phyloP scores from a whole-genome alignment of 78 protist genomes.

The Dictyostelium intermedium region DNA sequence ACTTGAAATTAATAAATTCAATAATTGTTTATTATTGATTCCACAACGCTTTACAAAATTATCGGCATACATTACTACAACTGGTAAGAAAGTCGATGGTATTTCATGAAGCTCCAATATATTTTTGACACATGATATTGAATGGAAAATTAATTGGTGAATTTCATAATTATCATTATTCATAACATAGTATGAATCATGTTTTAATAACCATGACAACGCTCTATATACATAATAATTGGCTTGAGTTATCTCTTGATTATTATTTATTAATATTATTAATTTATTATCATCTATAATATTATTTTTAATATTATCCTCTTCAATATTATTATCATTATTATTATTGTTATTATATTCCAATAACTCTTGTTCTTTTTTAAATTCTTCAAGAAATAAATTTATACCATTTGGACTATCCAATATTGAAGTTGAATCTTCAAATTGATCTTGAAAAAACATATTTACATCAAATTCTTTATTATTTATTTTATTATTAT shows the following conservation, averaged over 20 bases:
- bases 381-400: not conserved
- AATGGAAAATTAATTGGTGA: not conserved
- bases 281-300: not conserved
- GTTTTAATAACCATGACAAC: conserved; percentile 31
- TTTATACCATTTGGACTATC: not conserved
- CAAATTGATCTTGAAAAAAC: not conserved
- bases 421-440: not conserved
- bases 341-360: not conserved
- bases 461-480: not conserved
- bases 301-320: not conserved
- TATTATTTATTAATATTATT: not conserved
- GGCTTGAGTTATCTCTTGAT: not conserved
- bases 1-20: conserved; percentile 25
- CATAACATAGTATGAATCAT: conserved; percentile 24
- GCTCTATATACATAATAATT: conserved; percentile 29
- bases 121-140: conserved; percentile 6
- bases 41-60: conserved; percentile 56
- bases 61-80: conserved; percentile 48
- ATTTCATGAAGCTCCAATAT: conserved; percentile 28
- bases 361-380: not conserved
- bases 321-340: not conserved
- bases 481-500: not conserved
- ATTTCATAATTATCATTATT: conserved; percentile 1
- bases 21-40: conserved; percentile 53
- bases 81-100: conserved; percentile 27